Evolutionary conservation across 208 protist genomes (phyloP), one percentile per base, ranked within the genome.

Genomic region (Strigomonas culicis): DNA sequence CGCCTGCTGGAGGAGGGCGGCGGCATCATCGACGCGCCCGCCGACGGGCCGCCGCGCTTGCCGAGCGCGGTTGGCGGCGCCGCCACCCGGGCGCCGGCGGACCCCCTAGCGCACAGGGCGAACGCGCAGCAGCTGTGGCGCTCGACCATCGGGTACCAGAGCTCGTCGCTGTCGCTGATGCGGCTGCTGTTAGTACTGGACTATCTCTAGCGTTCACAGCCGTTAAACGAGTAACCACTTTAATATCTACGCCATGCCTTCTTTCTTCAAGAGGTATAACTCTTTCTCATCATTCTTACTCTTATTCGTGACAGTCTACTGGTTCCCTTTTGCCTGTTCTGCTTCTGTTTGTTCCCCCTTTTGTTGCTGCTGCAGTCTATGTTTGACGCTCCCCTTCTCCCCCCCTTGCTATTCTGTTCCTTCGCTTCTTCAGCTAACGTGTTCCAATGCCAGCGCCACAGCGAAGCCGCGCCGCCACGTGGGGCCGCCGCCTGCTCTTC

Each of bases 101-200:
- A 70, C 34, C 66, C 36, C 22, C 39, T 59, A 30, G 31, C 60
- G 1, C 28, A 56, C 30, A 59, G 57, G 28, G 61, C 56, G 21
- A 50, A 41, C 47, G 15, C 60, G 6, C 51, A 65, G 46, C 65
- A 74, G 24, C 27, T 41, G 2, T 70, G 79, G 52, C 76, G 75
- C 22, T 64, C 59, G 1, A 59, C 86, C 2, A 65, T 77, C 19
- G 83, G 80, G 2, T 65, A 90, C 30, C 79, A 91, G 84, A 87
- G 84, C 39, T 80, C 66, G 32, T 84, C 72, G 4, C 71, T 84
- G 49, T 74, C 84, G 0, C 58, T 89, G 25, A 89, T 89, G 81
- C 79, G 80, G 0, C 72, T 88, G 60, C 64, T 91, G 61, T 52
- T 89, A 50, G 68, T 93, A 0, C 59, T 93, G 0, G 84, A 93